Evolutionary conservation across 371 early-diverging fungal genomes (phyloP), one percentile per base, ranked within the genome.

Genomic region (Batkoa obscura): DNA sequence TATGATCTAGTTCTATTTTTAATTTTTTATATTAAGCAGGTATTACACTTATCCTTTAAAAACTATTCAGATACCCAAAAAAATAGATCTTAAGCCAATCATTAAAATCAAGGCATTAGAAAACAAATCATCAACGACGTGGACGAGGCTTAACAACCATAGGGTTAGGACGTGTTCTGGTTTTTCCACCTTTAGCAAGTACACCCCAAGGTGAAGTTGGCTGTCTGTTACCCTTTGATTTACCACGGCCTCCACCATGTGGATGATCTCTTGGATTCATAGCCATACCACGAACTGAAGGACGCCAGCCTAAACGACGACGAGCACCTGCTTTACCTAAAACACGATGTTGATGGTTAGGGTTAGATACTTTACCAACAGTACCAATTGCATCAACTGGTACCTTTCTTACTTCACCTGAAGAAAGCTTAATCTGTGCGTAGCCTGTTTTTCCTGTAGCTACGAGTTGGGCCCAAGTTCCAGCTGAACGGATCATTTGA

Each of bases 211-310:
- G 92, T 51, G 88, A 86, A 61, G 83, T 68, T 43, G 96, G 88
- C 50, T 89, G 81, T 66, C 86, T 83, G 64, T 80, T 83, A 72
- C 98, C 94, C 80, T 91, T 90, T 59, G 86, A 84, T 74, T 91
- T 93, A 64, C 86, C 84, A 64, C 86, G 79, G 77, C 98, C 98
- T 80, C 99, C 99, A 73, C 99, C 99, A 69, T 94, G 95, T 57
- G 96, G 93, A 76, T 98, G 99, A 73, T 98, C 96, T 55, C 77
- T 75, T n/a, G 96, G 86, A 74, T 94, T 98, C 94, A 93, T 93
- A 43, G 99, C 98, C 68, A 96, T 90, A 88, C 96, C 93, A 78
- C 99, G 83, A 39, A 98, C 98, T 33, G 82, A 81, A 42, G 99
- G 99, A 60, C 98, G 76, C 64, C 82, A 79, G 39, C 96, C 96